phyloP scores from a whole-genome alignment of 1,284 basidiomycete genomes.

The Ganoderma multipileum region DNA sequence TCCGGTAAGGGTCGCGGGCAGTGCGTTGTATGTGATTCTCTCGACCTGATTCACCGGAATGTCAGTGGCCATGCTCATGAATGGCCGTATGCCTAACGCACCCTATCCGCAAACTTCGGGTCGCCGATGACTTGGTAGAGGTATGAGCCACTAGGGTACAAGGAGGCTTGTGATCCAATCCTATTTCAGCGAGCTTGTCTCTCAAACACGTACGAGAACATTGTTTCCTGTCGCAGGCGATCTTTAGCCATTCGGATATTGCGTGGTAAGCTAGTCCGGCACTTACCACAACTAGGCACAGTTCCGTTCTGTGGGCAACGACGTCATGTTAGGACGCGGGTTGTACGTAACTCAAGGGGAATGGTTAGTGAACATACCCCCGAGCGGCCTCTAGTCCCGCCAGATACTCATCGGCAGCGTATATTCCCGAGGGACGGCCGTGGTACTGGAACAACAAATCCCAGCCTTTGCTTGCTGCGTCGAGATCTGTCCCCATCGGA shows the following conservation, averaged over 20 bases:
- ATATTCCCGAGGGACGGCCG: conserved; percentile 65
- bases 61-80: conserved; percentile 3
- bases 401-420: conserved; percentile 64
- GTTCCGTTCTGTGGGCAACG: conserved; percentile 49
- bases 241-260: background rate
- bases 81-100: conserved; percentile 33
- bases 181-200: background rate
- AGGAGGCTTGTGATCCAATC: background rate
- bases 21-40: conserved; percentile 63
- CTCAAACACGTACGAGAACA: conserved; percentile 58
- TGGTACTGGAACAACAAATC: conserved; percentile 67
- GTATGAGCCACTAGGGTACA: conserved; percentile 52
- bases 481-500: conserved; percentile 48
- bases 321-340: conserved; percentile 1
- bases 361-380: conserved; percentile 46
- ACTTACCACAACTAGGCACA: conserved; percentile 64
- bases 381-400: conserved; percentile 59
- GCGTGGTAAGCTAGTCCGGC: background rate
- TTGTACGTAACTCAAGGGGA: background rate
- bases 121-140: conserved; percentile 65
- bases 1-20: conserved; percentile 61
- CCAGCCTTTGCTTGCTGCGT: conserved; percentile 59
- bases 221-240: conserved; percentile 52
- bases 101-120: conserved; percentile 60
- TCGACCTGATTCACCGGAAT: conserved; percentile 50